Base-by-base conservation (phyloP, 2,329 filamentous ascomycete species). In the Ceratocystis huliohia region DNA sequence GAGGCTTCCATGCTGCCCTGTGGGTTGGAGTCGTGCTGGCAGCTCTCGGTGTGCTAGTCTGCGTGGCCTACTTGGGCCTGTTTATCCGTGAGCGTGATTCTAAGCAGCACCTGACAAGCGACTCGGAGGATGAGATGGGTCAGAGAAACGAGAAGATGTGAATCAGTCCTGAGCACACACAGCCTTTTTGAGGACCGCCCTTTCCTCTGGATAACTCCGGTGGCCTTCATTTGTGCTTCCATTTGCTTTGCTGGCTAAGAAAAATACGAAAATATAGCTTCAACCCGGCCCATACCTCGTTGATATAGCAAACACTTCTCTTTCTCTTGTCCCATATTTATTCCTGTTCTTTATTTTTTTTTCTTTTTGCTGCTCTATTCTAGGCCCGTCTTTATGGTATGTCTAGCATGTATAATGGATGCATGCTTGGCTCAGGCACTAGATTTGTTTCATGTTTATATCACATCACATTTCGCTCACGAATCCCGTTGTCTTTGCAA, bases 11-110 rank as follows among this genome's bases (percentile, higher is more conserved):
- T 1, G 76, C 74, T 4, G 75, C 74, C 1, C 72, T 78, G 68
- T 78, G 76, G 66, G 75, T 79, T 70, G 78, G 76, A 5, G 72
- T 79, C 1, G 78, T 77, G 0, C 69, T 80, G 3, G 73, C 75
- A 0, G 74, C 72, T 0, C 63, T 77, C 5, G 76, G 75, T 0
- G 69, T 77, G 0, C 50, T 74, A n/a, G 64, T 77, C 25, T 68
- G 68, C 33, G n/a, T 69, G 3, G 56, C 57, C 17, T 69, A 68
- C 45, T 56, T 69, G 57, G 30, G 61, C 8, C 17, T 68, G 15
- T 67, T 65, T 22, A 50, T 68, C n/a, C 61, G 64, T 15, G 67
- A 68, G 41, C 30, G 30, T 41, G 64, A 63, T n/a, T n/a, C 10
- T 4, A 45, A 30, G 28, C 59, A 37, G 8, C 48, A 44, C 8